Evolutionary conservation across 768 basidiomycete genomes (phyloP), one percentile per base, ranked within the genome.

Genomic region (Leccinellum luteum): DNA sequence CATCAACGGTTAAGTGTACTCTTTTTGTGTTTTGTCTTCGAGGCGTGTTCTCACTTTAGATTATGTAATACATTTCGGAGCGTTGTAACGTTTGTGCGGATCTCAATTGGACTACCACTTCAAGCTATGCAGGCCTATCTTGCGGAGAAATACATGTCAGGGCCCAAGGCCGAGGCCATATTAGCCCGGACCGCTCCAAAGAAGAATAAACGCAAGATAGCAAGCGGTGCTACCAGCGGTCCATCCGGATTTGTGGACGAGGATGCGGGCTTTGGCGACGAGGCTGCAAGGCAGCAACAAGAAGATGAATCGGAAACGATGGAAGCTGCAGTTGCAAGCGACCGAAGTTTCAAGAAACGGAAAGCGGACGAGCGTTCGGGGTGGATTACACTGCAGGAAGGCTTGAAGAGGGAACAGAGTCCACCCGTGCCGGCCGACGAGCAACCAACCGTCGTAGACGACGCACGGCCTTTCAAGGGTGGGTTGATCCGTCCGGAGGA

Each of bases 81-180:
- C 13, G 23, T 25, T 41, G 38, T 41, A 41, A 35, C 6, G 13
- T n/a, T n/a, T n/a, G n/a, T n/a, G n/a, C 35, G 2, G 17, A 45
- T 45, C 44, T 25, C n/a, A n/a, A n/a, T 17, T 35, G 48, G 45
- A 10, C 23, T 10, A 30, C 31, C 1, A 49, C 47, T 34, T 44
- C 27, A 44, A 51, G 66, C 62, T 41, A 81, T 95, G 77, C 87
- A 93, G 70, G 79, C 90, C 23, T 95, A 95, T 70, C 81, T 95
- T 17, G 92, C 92, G 0, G 82, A 87, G 62, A 92, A 91, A 60
- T 98, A 98, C 77, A 96, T 98, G 94, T 87, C 94, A 6, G 96
- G 96, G 1, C 85, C 92, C 0, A 98, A 98, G 67, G 94, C 95
- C 2, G 96, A 98, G 64, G 94, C 93, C 6, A 98, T 98, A 60